Conservation (phyloP, 805 yeast species). For the Cyberlindnera mrakii region DNA sequence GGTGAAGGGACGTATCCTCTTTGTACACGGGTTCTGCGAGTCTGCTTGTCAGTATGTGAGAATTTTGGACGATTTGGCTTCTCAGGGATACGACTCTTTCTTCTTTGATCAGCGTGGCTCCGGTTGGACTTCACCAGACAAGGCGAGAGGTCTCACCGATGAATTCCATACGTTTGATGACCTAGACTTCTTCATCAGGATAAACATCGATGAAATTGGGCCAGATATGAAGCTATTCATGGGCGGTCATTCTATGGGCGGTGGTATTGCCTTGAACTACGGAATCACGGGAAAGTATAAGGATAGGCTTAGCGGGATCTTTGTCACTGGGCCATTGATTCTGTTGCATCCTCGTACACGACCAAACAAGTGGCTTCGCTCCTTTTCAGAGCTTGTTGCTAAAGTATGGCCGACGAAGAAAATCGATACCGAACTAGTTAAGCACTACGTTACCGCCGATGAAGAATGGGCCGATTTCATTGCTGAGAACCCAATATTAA, state of each 20-base stretch:
- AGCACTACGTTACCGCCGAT: conserved; percentile 51
- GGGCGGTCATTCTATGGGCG: conserved; percentile 80
- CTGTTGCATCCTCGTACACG: conserved; percentile 49
- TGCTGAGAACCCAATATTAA: conserved; percentile 33
- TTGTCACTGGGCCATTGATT: conserved; percentile 57
- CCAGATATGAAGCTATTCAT: conserved; percentile 39
- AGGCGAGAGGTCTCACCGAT: conserved; percentile 47
- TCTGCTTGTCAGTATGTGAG: conserved; percentile 42
- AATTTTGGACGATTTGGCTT: conserved; percentile 45
- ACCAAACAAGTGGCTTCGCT: conserved; percentile 42
- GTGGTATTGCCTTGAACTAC: conserved; percentile 63
- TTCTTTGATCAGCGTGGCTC: conserved; percentile 75
- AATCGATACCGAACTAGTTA: conserved; percentile 48
- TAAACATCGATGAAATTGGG: conserved; percentile 32
- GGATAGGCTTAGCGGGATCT: conserved; percentile 39
- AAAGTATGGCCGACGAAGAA: conserved; percentile 40
- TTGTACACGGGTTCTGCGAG: conserved; percentile 76
- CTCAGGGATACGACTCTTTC: conserved; percentile 56
- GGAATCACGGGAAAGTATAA: conserved; percentile 47
- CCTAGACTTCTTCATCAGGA: conserved; percentile 49
- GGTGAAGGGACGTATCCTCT: conserved; percentile 48
- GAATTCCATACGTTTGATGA: conserved; percentile 54
- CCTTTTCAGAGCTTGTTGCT: conserved; percentile 35
- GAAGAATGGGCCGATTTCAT: conserved; percentile 40
- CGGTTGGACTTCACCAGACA: conserved; percentile 55